Percentiles rank a stretch among this genome's conserved stretches.
Evolutionary conservation across 2,329 filamentous ascomycete species (phyloP).

Genomic region (Lasiodiplodia sp.): DNA sequence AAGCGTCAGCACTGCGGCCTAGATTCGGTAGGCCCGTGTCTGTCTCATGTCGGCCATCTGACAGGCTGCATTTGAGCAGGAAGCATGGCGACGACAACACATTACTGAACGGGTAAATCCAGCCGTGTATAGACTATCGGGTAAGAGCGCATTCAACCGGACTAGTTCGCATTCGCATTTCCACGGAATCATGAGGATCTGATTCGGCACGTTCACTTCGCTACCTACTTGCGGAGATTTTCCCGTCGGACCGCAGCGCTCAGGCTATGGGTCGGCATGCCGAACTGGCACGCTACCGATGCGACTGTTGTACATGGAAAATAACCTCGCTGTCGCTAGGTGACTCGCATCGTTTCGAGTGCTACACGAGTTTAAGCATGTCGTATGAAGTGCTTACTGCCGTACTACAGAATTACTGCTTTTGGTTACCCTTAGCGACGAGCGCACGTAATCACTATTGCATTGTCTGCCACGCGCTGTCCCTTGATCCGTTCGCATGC

Average conservation of each 20-base stretch:
- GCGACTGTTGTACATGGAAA: not conserved
- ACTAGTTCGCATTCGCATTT: not conserved
- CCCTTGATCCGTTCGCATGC: not conserved
- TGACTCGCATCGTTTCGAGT: not conserved
- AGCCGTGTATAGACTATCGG: not conserved
- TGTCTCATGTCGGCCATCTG: conserved; percentile 4
- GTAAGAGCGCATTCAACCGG: not conserved
- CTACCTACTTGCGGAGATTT: not conserved
- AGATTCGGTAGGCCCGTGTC: not conserved
- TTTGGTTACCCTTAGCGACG: not conserved
- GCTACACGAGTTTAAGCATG: conserved; percentile 3
- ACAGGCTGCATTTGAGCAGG: conserved; percentile 8
- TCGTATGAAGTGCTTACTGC: conserved; percentile 10
- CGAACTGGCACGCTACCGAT: not conserved
- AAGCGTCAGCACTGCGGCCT: not conserved
- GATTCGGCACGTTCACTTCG: not conserved
- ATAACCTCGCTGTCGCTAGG: not conserved
- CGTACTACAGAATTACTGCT: not conserved
- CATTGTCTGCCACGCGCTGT: not conserved
- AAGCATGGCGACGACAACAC: not conserved
- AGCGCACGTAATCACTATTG: not conserved
- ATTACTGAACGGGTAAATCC: not conserved
- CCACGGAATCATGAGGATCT: not conserved
- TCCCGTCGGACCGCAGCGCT: not conserved
- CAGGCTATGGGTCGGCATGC: not conserved